Base-by-base conservation (phyloP, 2,329 filamentous ascomycete genomes). In the Epichloe aotearoae region DNA sequence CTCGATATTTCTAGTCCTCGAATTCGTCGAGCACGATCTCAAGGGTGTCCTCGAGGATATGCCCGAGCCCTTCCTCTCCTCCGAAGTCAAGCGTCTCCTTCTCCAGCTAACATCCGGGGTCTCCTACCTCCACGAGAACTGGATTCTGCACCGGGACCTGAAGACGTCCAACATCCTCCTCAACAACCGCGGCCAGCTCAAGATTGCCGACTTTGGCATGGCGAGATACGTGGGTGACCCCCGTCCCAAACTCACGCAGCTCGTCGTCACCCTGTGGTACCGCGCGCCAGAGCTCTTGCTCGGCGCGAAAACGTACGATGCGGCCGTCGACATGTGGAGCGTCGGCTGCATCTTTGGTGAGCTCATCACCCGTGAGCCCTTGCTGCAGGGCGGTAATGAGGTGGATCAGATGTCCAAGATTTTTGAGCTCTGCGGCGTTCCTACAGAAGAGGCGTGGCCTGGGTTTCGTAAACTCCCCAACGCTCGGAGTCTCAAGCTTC, bases 151-250 rank as follows among this genome's bases (percentile, higher is more conserved):
- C 69, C 88, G 90, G 51, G 90, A 96, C 68, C 80, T 95, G 61
- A 95, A 95, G 68, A 94, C 89, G 3, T 91, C 86, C 46, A 95
- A 95, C 62, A 82, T 98, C 45, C 82, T 98, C 45, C 84, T 98
- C 69, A 94, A 88, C 72, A 97, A 97, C 72, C 86, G 89, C 44
- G 93, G 93, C 44, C 83, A 86, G 65, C 83, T 98, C 67, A 96
- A 96, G 68, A 84, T 98, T 56, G 93, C 93, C 53, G 93, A 98
- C 69, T 98, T 98, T 64, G 93, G 93, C 66, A 96, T 98, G 88
- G 91, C 93, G 3, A 80, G 93, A 30, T 93, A 93, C 69, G 86
- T 86, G 51, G 86, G 86, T 47, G 82, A 88, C 58, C 89, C 91
- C 4, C 74, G 82, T 1, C 77, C 82, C 1, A 84, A 86, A 55